phyloP scores from a whole-genome alignment of 805 yeast species.

The Wickerhamiella qilinensis region DNA sequence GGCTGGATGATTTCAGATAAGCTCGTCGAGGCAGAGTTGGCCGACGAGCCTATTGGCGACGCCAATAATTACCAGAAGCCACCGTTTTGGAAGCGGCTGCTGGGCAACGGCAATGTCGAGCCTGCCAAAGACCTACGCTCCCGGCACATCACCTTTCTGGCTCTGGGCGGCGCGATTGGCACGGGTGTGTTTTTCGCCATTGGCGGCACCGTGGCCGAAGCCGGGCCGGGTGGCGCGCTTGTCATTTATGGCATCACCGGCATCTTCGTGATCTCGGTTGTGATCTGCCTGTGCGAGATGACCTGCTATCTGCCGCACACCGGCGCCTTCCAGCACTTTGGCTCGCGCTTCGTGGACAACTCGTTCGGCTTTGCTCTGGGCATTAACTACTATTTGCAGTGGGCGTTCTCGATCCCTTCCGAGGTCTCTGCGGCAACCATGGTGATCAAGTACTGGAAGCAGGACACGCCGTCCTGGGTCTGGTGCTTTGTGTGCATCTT shows the following conservation, averaged over 20 bases:
- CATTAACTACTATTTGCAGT: constrained; percentile 30
- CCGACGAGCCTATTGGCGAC: too few species aligned
- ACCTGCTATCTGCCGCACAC: constrained; percentile 37
- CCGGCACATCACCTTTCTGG: constrained; percentile 29
- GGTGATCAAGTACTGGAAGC: constrained; percentile 29
- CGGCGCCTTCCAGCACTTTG: constrained; percentile 51
- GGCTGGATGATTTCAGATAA: too few species aligned
- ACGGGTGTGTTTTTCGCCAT: constrained; percentile 48
- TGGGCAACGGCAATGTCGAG: not conserved
- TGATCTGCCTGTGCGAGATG: constrained; percentile 41
- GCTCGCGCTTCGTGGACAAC: constrained; percentile 43
- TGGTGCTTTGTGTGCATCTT: constrained; percentile 34
- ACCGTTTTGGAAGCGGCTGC: not conserved
- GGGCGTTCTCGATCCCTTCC: constrained; percentile 30
- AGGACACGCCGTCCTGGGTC: constrained; percentile 32
- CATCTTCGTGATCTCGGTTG: constrained; percentile 43
- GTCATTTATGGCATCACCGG: constrained; percentile 27
- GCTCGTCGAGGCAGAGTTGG: too few species aligned
- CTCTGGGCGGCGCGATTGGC: constrained; percentile 64
- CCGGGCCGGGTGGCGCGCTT: constrained; percentile 20
- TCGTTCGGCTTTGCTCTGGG: constrained; percentile 49
- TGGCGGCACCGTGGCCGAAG: constrained; percentile 12
- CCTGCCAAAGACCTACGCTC: not conserved
- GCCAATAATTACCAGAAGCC: too few species aligned
- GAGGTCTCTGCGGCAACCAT: constrained; percentile 30